Evolutionary conservation across 2,329 filamentous ascomycete genomes (phyloP).

Genomic region (Trichophyton schoenleinii): DNA sequence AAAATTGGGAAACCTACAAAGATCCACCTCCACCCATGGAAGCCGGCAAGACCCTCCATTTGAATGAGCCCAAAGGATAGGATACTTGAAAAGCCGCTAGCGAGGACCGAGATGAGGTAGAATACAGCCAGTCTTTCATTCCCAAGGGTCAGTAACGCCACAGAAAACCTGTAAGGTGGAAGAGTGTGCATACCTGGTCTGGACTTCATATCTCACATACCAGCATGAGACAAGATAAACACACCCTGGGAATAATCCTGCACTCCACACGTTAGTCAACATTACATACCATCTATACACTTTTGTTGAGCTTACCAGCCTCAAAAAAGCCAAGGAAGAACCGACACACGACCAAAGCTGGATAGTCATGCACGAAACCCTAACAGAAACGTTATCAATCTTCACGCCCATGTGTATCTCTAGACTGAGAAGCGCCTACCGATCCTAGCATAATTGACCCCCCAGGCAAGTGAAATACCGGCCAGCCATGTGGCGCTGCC

Average conservation of each 20-base stretch:
- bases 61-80: conserved; percentile 27
- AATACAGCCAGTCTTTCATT: conserved; percentile 9
- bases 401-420: neutral
- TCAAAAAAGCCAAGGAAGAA: conserved; percentile 36
- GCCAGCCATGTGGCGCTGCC: conserved; percentile 13
- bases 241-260: conserved; percentile 33
- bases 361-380: conserved; percentile 21
- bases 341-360: conserved; percentile 28
- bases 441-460: conserved; percentile 11
- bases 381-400: neutral
- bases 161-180: neutral
- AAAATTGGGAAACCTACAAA: conserved; percentile 6
- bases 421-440: neutral
- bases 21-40: conserved; percentile 30
- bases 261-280: conserved; percentile 1
- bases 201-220: conserved; percentile 49
- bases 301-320: conserved; percentile 20
- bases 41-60: conserved; percentile 17
- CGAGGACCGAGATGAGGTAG: conserved; percentile 7
- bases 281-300: neutral
- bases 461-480: conserved; percentile 12
- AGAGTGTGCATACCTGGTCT: conserved; percentile 50
- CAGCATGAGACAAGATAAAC: conserved; percentile 35
- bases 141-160: neutral
- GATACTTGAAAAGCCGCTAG: conserved; percentile 17